Base-by-base conservation (phyloP, 2,329 filamentous ascomycete species). In the Dactylellina haptotyla region DNA sequence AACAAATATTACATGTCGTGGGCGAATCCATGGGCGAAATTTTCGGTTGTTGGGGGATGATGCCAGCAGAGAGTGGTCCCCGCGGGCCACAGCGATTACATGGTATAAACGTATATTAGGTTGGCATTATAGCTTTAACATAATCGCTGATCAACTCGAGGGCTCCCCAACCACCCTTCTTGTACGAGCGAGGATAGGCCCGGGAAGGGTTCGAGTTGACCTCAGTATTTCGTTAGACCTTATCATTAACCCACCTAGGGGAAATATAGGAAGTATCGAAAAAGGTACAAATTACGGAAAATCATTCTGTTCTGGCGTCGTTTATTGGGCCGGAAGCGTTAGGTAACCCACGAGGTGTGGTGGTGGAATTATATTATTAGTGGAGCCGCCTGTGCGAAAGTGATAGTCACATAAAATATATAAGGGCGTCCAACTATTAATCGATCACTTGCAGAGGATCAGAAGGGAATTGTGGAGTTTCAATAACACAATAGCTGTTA, bases 51-150 rank as follows among this genome's bases (percentile, higher is more conserved):
- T 34, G 6, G 6, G 6, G 30, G 30, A 34, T 6, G 41, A 20
- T 45, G 20, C 10, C 41, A 4, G 41, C 12, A 4, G 41, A 16
- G 41, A 9, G 32, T 50, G 9, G 5, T 10, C 12, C 28, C 30
- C 50, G n/a, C 50, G 34, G 39, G 14, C 32, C 34, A 30, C 23
- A 20, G 34, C 16, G 46, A 28, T 6, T 28, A 16, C 34, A 45
- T 16, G 37, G 51, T 30, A n/a, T 9, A 34, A 18, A 14, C 28
- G 14, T 57, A 65, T 66, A 66, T 50, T 58, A 66, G 43, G 43
- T 66, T 66, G 41, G 45, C 41, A 50, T 18, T 66, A 58, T 66
- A 58, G 14, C 37, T 41, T 51, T 50, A 30, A 50, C 50, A 25
- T 56, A 43, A 39, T 56, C 48, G 45, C 16, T 54, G 30, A 54